Evolutionary conservation across 2,329 filamentous ascomycete species (phyloP).

Genomic region (Pezicula carpinea): DNA sequence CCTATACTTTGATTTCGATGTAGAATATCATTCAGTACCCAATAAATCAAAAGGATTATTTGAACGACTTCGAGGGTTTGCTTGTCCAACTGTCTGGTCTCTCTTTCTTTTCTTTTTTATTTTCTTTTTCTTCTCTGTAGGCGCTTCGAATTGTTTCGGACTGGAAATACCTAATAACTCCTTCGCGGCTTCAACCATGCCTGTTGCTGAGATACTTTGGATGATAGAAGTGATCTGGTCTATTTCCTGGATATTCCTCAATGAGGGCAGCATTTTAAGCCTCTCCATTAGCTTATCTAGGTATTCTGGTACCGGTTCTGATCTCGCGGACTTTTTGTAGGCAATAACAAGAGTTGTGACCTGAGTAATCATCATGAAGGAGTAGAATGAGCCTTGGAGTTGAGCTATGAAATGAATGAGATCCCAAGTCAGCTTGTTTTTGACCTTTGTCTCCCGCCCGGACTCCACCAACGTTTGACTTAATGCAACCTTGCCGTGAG

Average conservation of each 20-base stretch:
- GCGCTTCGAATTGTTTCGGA: background rate
- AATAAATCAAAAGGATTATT: constrained; percentile 22
- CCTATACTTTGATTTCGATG: background rate
- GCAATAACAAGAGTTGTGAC: constrained; percentile 17
- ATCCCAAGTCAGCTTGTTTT: constrained; percentile 24
- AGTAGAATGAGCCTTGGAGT: constrained; percentile 28
- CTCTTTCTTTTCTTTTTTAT: constrained; percentile 13
- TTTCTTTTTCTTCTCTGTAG: constrained; percentile 14
- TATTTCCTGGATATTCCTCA: constrained; percentile 14
- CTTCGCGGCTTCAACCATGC: constrained; percentile 9
- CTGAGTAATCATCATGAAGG: constrained; percentile 28
- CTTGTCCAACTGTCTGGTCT: background rate
- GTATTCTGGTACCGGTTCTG: constrained; percentile 4
- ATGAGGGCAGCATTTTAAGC: constrained; percentile 19
- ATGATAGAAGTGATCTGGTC: constrained; percentile 7
- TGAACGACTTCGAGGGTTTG: constrained; percentile 1
- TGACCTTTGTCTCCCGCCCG: background rate
- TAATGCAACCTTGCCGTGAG: constrained; percentile 16
- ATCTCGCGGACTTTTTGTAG: background rate
- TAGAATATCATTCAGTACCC: constrained; percentile 9
- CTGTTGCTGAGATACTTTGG: constrained; percentile 2
- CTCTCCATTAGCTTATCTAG: constrained; percentile 8
- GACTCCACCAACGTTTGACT: constrained; percentile 7
- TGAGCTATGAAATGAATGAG: constrained; percentile 27
- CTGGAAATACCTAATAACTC: constrained; percentile 8